A percentile compares a stretch with the other conserved stretches of the same genome.
Evolutionary conservation across 768 basidiomycete species (phyloP).

Genomic region (Leccinum arenicola): DNA sequence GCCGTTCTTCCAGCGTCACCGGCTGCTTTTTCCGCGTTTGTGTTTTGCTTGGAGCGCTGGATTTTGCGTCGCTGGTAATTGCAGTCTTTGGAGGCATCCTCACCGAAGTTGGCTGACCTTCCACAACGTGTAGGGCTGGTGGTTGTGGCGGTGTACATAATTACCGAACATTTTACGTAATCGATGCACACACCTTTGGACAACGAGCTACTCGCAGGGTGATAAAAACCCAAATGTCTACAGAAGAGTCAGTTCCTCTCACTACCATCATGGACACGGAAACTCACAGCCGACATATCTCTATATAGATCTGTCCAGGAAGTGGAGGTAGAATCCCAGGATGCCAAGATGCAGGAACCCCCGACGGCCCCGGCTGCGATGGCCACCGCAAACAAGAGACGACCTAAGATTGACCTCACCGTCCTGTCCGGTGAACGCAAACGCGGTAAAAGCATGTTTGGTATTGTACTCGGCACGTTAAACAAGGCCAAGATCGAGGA

Average conservation of each 20-base stretch:
- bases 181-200: background rate
- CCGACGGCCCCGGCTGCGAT: constrained; percentile 47
- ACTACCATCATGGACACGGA: constrained; percentile 2
- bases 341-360: constrained; percentile 37
- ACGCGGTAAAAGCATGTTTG: constrained; percentile 88
- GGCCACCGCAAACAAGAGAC: constrained; percentile 50
- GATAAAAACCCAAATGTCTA: constrained; percentile 42
- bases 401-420: constrained; percentile 71
- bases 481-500: constrained; percentile 88
- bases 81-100: constrained; percentile 23
- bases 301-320: constrained; percentile 28
- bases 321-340: constrained; percentile 30
- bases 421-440: constrained; percentile 60
- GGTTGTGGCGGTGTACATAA: constrained; percentile 16
- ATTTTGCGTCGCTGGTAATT: constrained; percentile 2
- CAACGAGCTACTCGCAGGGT: background rate
- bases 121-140: background rate
- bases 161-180: constrained; percentile 27
- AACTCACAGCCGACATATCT: background rate
- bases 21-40: constrained; percentile 23
- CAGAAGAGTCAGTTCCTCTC: constrained; percentile 45
- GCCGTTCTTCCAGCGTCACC: constrained; percentile 22
- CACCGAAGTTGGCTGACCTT: background rate
- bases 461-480: constrained; percentile 76
- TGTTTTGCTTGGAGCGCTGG: constrained; percentile 1